Conservation (phyloP, 768 basidiomycete genomes). For the Dentipellis fragilis region DNA sequence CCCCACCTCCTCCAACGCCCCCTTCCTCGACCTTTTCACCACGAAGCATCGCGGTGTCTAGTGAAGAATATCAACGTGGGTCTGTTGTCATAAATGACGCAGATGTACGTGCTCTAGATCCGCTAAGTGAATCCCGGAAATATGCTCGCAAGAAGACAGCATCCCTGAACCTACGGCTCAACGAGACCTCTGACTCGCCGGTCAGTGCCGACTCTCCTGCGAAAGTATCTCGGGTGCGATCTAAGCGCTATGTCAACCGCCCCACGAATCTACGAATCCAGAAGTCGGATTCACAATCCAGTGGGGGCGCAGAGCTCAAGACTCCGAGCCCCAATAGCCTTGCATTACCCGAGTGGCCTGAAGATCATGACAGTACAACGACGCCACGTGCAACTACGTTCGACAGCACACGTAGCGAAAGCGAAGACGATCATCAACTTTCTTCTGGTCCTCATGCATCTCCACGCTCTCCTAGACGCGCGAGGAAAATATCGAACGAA, state of each 20-base stretch:
- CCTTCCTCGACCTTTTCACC: conserved; percentile 15
- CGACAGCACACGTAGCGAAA: conserved; percentile 19
- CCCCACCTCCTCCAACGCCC: conserved; percentile 30
- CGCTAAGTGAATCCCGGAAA: conserved; percentile 20
- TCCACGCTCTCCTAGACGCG: conserved; percentile 17
- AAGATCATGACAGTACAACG: conserved; percentile 36
- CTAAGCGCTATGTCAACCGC: conserved; percentile 38
- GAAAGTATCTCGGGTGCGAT: conserved; percentile 35
- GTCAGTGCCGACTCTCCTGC: conserved; percentile 24
- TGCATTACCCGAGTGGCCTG: conserved; percentile 39
- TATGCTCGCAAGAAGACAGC: conserved; percentile 29
- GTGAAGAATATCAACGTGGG: conserved; percentile 21
- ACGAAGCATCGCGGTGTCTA: conserved; percentile 19
- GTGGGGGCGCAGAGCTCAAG: neutral
- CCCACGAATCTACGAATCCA: conserved; percentile 37
- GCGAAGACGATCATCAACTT: conserved; percentile 1
- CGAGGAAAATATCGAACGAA: conserved; percentile 21
- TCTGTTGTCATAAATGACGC: conserved; percentile 22
- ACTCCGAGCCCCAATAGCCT: conserved; percentile 34
- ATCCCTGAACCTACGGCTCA: conserved; percentile 15
- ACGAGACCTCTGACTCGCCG: conserved; percentile 46
- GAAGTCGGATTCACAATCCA: neutral
- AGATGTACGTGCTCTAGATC: conserved; percentile 18
- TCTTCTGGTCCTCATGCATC: conserved; percentile 21
- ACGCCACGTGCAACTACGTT: conserved; percentile 54